Conservation (phyloP, 148 eudicot species). For the Linanthus parryae region DNA sequence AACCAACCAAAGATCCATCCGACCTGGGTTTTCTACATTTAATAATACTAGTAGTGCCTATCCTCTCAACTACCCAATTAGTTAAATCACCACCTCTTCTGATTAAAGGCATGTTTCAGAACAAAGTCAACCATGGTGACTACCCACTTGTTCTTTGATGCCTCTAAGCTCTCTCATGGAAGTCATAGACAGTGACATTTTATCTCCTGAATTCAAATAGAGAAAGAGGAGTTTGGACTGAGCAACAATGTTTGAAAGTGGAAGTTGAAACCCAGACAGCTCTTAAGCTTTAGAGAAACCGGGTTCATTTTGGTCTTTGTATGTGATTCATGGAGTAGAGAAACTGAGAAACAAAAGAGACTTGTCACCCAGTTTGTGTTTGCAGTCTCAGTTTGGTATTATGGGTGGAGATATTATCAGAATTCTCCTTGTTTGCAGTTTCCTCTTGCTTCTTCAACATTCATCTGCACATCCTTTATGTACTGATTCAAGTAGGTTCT, state of each 20-base stretch:
- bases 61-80: constrained; percentile 3
- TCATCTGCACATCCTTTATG: constrained; percentile 31
- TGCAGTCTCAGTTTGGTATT: constrained; percentile 2
- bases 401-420: constrained; percentile 22
- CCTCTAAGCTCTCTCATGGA: neutral
- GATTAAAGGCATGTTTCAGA: neutral
- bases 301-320: neutral
- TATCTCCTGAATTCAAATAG: neutral
- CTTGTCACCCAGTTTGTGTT: no score
- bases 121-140: neutral
- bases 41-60: neutral
- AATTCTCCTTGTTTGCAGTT: constrained; percentile 13
- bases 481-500: constrained; percentile 36
- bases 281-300: neutral
- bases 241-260: neutral
- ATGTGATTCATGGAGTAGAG: no score
- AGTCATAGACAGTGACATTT: neutral
- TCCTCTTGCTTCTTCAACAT: constrained; percentile 28
- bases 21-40: neutral
- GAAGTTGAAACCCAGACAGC: neutral
- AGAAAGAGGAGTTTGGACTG: neutral
- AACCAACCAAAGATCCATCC: neutral
- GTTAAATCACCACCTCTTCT: no score
- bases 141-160: constrained; percentile 1
- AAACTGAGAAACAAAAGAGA: no score